Conservation (phyloP, 192 early-diverging fungal genomes). For the Umbelopsis vinacea region DNA sequence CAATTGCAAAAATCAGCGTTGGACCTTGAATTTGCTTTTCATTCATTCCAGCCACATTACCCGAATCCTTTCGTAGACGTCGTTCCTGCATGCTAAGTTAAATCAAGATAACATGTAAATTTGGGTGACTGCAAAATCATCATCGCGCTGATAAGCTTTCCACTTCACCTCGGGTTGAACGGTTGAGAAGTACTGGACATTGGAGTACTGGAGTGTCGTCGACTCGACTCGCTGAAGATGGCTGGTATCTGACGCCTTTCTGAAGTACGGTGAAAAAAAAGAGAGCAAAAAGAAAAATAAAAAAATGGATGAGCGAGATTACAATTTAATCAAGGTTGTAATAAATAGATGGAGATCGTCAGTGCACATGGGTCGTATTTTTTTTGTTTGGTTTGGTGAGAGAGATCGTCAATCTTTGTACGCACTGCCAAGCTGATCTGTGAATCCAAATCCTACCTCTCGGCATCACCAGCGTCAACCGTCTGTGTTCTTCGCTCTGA, state of each 20-base stretch:
- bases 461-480: background rate
- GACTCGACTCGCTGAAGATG: background rate
- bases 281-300: background rate
- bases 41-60: background rate
- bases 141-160: background rate
- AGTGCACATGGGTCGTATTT: background rate
- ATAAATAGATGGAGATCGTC: constrained; percentile 17
- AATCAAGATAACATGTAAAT: background rate
- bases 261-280: background rate
- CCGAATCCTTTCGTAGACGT: constrained; percentile 11
- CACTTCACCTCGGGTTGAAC: background rate
- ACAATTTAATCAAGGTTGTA: background rate
- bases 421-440: background rate
- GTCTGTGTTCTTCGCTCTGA: background rate
- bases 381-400: background rate
- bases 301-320: background rate
- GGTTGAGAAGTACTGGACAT: constrained; percentile 10
- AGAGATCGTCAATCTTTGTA: constrained; percentile 9
- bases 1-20: too few relatives aligned
- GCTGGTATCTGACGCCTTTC: constrained; percentile 1
- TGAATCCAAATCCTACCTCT: background rate
- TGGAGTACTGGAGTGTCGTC: constrained; percentile 7
- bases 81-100: too few relatives aligned
- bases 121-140: background rate
- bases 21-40: too few relatives aligned